Base-by-base conservation (phyloP, 208 protist species). In the Leishmania mexicana region DNA sequence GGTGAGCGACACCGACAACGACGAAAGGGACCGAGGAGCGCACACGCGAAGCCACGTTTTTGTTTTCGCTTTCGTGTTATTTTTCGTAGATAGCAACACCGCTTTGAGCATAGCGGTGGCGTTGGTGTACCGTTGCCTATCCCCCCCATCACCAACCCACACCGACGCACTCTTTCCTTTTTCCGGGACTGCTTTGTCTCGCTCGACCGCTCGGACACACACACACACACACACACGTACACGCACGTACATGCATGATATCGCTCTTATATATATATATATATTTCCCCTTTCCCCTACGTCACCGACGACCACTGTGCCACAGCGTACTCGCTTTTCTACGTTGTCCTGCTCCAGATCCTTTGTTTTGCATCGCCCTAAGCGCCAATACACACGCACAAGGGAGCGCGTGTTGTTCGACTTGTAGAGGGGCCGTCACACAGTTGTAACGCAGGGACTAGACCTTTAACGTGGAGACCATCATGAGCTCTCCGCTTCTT, bases 401-500 rank as follows among this genome's bases (percentile, higher is more conserved):
- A 15, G 60, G n/a, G 10, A 38, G 60, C n/a, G 60, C 60, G 10
- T n/a, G 31, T 40, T 67, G 6, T 38, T 40, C n/a, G 60, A 67
- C 60, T 3, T 67, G 31, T 6, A 8, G 57, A n/a, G n/a, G n/a
- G n/a, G 13, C 7, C n/a, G n/a, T 67, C 5, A 13, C 60, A 38
- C 28, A 31, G n/a, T 38, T n/a, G 60, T 67, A 15, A 38, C 38
- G 13, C 60, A 38, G 60, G 24, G 11, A 40, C 28, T 10, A 67
- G n/a, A 19, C 60, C 24, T 10, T 40, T 62, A 15, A 1, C 28
- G 13, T 58, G 45, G 15, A 60, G 31, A 3, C 15, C 47, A 67
- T 35, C 47, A 84, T 81, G 81, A 80, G 76, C 58, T 38, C 53
- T 1, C 21, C 71, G 28, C 76, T 78, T 62, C 70, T 77, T 31